Conservation (phyloP, 2,329 filamentous ascomycete species). For the Leptographium flavum region DNA sequence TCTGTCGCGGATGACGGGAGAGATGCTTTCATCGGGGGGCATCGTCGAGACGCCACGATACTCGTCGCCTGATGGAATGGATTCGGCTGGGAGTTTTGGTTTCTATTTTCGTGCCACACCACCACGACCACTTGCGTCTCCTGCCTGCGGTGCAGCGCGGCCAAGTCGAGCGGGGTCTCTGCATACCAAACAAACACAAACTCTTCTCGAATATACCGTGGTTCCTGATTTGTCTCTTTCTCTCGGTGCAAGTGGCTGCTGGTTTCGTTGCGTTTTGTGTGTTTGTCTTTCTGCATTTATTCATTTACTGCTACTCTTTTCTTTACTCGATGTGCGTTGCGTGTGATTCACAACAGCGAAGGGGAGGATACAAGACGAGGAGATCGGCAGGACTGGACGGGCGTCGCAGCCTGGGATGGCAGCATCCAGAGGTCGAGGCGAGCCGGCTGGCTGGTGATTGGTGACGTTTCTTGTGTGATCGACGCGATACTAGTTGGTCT, state of each 20-base stretch:
- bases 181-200: slow-evolving; percentile 5
- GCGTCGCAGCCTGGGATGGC: background rate
- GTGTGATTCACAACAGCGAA: background rate
- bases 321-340: background rate
- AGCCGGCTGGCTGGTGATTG: background rate
- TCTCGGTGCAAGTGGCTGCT: too few species aligned
- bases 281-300: slow-evolving; percentile 4
- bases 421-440: background rate
- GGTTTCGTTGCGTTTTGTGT: too few species aligned
- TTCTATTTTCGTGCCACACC: slow-evolving; percentile 7
- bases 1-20: slow-evolving; percentile 1
- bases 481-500: background rate
- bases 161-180: slow-evolving; percentile 9
- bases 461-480: background rate
- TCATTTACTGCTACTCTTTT: slow-evolving; percentile 1
- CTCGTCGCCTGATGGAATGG: slow-evolving; percentile 9
- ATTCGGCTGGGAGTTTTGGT: slow-evolving; percentile 12
- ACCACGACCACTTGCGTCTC: slow-evolving; percentile 1
- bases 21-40: slow-evolving; percentile 4
- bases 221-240: background rate
- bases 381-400: background rate
- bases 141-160: slow-evolving; percentile 2
- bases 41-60: slow-evolving; percentile 2
- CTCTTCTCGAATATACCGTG: slow-evolving; percentile 5
- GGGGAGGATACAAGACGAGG: background rate